Conservation (phyloP, 257 asterid species). For the Eucommia ulmoides region DNA sequence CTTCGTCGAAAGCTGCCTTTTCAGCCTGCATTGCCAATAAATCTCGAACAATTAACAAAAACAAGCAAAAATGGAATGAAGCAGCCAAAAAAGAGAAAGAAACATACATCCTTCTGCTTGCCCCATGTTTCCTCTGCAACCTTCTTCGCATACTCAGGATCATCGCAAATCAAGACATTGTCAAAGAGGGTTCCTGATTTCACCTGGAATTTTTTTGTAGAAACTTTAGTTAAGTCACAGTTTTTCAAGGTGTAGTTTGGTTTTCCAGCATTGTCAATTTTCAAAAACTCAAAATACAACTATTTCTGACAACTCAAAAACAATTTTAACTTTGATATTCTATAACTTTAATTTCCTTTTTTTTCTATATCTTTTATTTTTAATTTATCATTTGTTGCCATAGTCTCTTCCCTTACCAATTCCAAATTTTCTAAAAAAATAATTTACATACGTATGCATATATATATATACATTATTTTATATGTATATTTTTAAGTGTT, state of each 20-base stretch:
- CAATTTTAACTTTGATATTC: too few relatives aligned
- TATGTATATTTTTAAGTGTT: too few relatives aligned
- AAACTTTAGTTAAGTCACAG: background rate
- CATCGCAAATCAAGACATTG: slow-evolving; percentile 73
- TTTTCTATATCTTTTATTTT: too few relatives aligned
- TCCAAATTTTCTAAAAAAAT: too few relatives aligned
- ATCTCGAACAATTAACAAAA: slow-evolving; percentile 1
- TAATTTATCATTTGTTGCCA: too few relatives aligned
- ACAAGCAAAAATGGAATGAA: background rate
- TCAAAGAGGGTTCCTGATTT: slow-evolving; percentile 97
- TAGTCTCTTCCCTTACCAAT: too few relatives aligned
- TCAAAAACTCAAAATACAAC: too few relatives aligned
- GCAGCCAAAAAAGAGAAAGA: background rate
- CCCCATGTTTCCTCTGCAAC: slow-evolving; percentile 95
- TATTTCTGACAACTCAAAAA: too few relatives aligned
- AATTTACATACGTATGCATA: too few relatives aligned
- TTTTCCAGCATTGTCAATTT: too few relatives aligned
- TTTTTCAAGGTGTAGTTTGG: background rate
- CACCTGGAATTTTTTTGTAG: slow-evolving; percentile 58
- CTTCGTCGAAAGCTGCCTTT: slow-evolving; percentile 91
- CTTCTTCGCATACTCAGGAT: slow-evolving; percentile 79
- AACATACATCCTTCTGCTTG: slow-evolving; percentile 81
- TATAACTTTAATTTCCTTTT: too few relatives aligned
- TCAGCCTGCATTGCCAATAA: slow-evolving; percentile 51
- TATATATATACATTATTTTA: too few relatives aligned